Base-by-base conservation (phyloP, 164 flowering plant species). In the Sedum album region DNA sequence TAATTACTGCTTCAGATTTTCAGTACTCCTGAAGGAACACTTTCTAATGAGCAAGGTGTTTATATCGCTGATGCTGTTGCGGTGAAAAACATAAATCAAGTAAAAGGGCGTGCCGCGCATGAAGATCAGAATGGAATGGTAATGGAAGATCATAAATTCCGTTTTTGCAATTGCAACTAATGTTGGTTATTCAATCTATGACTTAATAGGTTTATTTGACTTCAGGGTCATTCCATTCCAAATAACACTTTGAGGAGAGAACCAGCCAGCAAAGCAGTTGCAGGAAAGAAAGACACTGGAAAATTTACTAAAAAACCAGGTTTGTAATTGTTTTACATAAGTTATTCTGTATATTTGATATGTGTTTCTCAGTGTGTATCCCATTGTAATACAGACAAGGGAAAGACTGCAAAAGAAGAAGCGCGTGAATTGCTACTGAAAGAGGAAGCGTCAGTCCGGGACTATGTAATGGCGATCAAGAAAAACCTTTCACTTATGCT, bases 21-120 rank as follows among this genome's bases (percentile, higher is more conserved):
- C 73, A 75, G 71, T 46, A 95, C 99, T 60, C 95, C 97, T 17
- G 99, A 95, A 79, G 98, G 99, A 69, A 78, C 79, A 76, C 97
- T 95, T 57, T 95, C 98, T 9, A 86, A 72, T 76, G 99, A 95
- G 81, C 88, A 79, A 81, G 99, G 98, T 76, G 91, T 95, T 72
- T 95, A 95, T 83, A 74, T 93, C 78, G 96, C 98, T 3, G 98
- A 90, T 73, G 71, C 90, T 55, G 84, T 84, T 74, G 76, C 86
- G 61, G 69, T 78, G 9, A 86, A 80, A 73, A 84, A 81, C 66
- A 75, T 79, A 62, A 90, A 79, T 70, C 89, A 83, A 35, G 84
- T 90, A 5, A 87, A 88, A 79, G 96, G 86, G n/a, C 86, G 88
- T 65, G 84, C 80, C 57, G 66, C 78, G 65, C 84, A 83, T 81